A percentile compares a stretch with the other conserved stretches of the same genome.
These are phyloP conservation scores for Aureobasidium sp. DNA, from an alignment of 2,329 filamentous ascomycete genomes.

Conservation along the genomic window DNA sequence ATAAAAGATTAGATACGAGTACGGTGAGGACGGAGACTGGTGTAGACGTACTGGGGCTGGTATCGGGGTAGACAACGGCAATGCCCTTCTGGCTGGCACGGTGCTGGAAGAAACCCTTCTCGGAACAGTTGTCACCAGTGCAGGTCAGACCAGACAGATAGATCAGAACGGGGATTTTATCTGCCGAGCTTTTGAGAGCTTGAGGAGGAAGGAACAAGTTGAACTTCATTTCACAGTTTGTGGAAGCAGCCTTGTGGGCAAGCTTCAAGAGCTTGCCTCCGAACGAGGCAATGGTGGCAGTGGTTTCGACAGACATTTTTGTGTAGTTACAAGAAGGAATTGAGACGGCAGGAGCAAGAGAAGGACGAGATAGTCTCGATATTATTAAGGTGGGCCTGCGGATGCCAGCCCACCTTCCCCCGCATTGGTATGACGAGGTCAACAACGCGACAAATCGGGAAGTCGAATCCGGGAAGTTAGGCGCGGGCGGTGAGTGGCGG, in stretches of 20 bases:
- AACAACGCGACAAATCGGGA: too few relatives aligned
- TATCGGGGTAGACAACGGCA: slow-evolving; percentile 93
- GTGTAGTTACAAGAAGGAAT: neutral
- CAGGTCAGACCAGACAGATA: slow-evolving; percentile 94
- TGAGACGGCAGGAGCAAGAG: neutral
- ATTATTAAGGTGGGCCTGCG: neutral
- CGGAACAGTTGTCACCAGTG: slow-evolving; percentile 71
- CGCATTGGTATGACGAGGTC: neutral
- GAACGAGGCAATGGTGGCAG: slow-evolving; percentile 81
- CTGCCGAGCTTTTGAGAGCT: slow-evolving; percentile 42
- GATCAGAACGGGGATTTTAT: slow-evolving; percentile 74
- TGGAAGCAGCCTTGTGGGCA: slow-evolving; percentile 62
- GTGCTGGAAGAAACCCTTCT: slow-evolving; percentile 84
- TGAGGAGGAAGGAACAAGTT: slow-evolving; percentile 84
- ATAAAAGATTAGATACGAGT: slow-evolving; percentile 10
- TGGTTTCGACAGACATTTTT: slow-evolving; percentile 78
- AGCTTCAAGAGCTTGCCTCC: slow-evolving; percentile 94
- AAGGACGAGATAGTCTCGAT: neutral
- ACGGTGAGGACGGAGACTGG: neutral
- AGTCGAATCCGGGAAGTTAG: too few relatives aligned
- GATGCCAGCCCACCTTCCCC: neutral
- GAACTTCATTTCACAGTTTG: slow-evolving; percentile 81
- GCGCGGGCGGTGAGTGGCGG: too few relatives aligned
- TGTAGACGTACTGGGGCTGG: slow-evolving; percentile 61
- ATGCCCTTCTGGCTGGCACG: slow-evolving; percentile 71